Evolutionary conservation across 371 early-diverging fungal genomes (phyloP).

Genomic region (Rhizopus microsporus): DNA sequence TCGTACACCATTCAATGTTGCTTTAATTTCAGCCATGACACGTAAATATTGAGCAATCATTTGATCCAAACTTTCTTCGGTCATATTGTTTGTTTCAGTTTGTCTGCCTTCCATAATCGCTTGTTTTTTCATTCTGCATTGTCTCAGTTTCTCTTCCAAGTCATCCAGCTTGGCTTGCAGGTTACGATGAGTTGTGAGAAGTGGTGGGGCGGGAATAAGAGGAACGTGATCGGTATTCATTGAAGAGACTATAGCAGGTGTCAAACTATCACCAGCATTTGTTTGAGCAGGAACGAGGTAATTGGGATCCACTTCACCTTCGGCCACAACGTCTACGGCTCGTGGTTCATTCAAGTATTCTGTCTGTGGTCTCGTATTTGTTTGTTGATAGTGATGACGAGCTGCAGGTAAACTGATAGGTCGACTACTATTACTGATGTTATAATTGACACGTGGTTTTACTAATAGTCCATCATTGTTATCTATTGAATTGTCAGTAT

Average conservation of each 20-base stretch:
- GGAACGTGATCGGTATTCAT: constrained; percentile 47
- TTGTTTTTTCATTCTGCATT: constrained; percentile 30
- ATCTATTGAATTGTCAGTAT: constrained; percentile 21
- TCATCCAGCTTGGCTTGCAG: constrained; percentile 43
- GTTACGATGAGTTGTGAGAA: constrained; percentile 55
- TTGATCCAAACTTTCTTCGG: constrained; percentile 46
- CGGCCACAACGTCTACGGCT: constrained; percentile 28
- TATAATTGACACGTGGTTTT: constrained; percentile 16
- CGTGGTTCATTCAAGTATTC: constrained; percentile 10
- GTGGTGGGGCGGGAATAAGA: constrained; percentile 57
- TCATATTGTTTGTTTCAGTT: constrained; percentile 13
- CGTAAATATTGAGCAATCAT: constrained; percentile 47
- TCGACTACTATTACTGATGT: constrained; percentile 4
- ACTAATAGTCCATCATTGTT: constrained; percentile 1
- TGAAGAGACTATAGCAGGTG: constrained; percentile 28
- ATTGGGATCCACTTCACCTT: constrained; percentile 47
- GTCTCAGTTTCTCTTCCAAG: constrained; percentile 37
- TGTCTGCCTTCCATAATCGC: constrained; percentile 6
- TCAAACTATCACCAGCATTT: constrained; percentile 46
- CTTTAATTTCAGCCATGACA: constrained; percentile 48
- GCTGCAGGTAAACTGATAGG: constrained; percentile 23
- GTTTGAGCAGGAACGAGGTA: constrained; percentile 53
- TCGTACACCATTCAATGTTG: constrained; percentile 58
- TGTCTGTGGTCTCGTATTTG: constrained; percentile 14
- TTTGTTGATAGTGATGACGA: constrained; percentile 7